These are phyloP conservation scores for Mycena galopus DNA, from an alignment of 768 basidiomycete genomes.

Conservation along the genomic window DNA sequence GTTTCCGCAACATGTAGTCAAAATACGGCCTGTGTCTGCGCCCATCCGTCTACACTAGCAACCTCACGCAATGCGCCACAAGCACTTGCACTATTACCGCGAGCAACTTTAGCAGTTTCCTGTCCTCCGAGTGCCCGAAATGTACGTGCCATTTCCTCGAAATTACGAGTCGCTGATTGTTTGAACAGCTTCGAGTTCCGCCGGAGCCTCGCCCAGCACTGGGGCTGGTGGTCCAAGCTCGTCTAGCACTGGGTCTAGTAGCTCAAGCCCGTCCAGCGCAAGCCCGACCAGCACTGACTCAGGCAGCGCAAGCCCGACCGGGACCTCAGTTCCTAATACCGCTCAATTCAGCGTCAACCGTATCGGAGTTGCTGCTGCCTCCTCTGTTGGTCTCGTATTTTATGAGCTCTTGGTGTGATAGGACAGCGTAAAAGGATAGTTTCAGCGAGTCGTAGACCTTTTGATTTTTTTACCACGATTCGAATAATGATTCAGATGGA, in stretches of 20 bases:
- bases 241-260: no score
- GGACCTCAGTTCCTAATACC: neutral
- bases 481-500: no score
- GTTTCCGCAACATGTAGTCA: neutral
- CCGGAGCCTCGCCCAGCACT: no score
- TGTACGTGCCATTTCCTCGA: neutral
- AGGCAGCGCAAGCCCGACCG: neutral
- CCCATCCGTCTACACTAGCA: constrained; percentile 11
- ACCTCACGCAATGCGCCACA: constrained; percentile 11
- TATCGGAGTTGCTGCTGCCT: neutral
- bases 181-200: no score
- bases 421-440: no score
- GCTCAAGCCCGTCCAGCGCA: neutral
- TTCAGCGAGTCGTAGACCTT: no score
- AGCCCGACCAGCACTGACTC: neutral
- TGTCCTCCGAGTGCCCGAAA: constrained; percentile 14
- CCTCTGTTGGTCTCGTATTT: neutral
- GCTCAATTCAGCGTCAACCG: neutral
- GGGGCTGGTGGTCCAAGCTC: neutral
- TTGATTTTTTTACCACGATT: no score
- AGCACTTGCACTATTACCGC: constrained; percentile 20
- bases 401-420: neutral
- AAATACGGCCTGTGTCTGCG: constrained; percentile 10
- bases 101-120: constrained; percentile 8
- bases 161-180: neutral